Evolutionary conservation across 176 grass and related monocot genomes (phyloP).

Genomic region (Poa annua): DNA sequence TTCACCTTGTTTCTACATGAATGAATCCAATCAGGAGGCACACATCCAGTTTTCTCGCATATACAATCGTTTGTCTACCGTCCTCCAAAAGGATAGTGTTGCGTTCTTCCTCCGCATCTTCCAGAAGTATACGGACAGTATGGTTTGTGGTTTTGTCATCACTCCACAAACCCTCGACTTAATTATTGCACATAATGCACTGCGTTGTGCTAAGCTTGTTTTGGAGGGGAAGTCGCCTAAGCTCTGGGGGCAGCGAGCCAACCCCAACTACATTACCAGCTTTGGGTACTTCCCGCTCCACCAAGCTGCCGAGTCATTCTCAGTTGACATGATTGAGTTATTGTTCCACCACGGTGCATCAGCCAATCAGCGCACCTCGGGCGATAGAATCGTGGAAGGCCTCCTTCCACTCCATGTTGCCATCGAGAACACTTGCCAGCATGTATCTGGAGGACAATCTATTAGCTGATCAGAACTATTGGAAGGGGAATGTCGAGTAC

Average conservation of each 20-base stretch:
- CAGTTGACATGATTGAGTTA: constrained; percentile 34
- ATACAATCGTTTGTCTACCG: background rate
- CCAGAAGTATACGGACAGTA: background rate
- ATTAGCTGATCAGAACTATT: constrained; percentile 4
- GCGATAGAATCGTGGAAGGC: constrained; percentile 10
- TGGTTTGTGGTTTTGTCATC: constrained; percentile 16
- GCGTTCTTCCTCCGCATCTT: background rate
- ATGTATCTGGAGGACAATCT: constrained; percentile 45
- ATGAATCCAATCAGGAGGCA: background rate
- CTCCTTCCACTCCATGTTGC: constrained; percentile 49
- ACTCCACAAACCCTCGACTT: constrained; percentile 22
- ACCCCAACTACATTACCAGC: constrained; percentile 21
- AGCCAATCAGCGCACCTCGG: constrained; percentile 13
- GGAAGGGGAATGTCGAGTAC: background rate
- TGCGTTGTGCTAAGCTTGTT: constrained; percentile 35
- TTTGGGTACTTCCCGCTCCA: constrained; percentile 34
- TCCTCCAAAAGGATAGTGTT: constrained; percentile 15
- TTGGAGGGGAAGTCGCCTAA: constrained; percentile 26
- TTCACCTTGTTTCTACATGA: background rate
- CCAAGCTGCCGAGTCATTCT: constrained; percentile 38
- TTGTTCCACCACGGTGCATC: background rate
- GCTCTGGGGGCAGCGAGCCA: background rate
- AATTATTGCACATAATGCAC: constrained; percentile 10
- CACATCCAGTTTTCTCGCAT: background rate
- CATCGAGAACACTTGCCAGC: constrained; percentile 40